A percentile compares a stretch with the other conserved stretches of the same genome.
Conservation (phyloP, 2,329 filamentous ascomycete species). For the Nigrospora osmanthi region DNA sequence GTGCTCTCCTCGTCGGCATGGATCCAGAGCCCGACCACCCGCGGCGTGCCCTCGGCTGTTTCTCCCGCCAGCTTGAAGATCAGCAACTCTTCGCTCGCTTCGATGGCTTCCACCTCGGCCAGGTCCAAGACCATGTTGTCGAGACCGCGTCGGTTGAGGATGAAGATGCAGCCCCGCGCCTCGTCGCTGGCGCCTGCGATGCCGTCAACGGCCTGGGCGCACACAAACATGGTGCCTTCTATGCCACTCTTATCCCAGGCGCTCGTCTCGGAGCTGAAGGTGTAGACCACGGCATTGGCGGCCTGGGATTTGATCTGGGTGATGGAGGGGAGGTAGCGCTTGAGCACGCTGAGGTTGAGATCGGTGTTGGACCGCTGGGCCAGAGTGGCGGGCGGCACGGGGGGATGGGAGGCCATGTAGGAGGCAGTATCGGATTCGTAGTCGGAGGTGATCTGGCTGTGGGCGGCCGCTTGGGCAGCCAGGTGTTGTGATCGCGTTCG, state of each 20-base stretch:
- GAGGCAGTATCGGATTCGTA: conserved; percentile 59
- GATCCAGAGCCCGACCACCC: conserved; percentile 47
- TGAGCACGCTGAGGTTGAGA: conserved; percentile 79
- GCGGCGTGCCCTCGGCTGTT: conserved; percentile 10
- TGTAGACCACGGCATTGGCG: conserved; percentile 80
- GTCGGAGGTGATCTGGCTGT: conserved; percentile 32
- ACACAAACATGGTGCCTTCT: conserved; percentile 86
- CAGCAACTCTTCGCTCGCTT: conserved; percentile 50
- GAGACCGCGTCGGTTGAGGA: conserved; percentile 65
- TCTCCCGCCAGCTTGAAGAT: conserved; percentile 34
- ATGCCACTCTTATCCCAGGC: conserved; percentile 41
- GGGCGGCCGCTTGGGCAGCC: conserved; percentile 10
- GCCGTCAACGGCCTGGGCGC: conserved; percentile 42
- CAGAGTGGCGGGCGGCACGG: conserved; percentile 39
- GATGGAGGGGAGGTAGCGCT: conserved; percentile 71
- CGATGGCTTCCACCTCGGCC: conserved; percentile 52
- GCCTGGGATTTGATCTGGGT: conserved; percentile 69
- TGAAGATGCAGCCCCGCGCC: conserved; percentile 51
- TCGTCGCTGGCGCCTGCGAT: conserved; percentile 23
- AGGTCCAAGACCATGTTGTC: conserved; percentile 64
- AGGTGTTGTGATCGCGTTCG: conserved; percentile 18
- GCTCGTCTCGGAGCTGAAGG: conserved; percentile 36
- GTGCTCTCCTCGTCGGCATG: conserved; percentile 41
- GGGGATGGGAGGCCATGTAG: conserved; percentile 33
- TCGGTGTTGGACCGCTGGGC: conserved; percentile 68